Evolutionary conservation across 768 basidiomycete species (phyloP), one percentile per base, ranked within the genome.

Genomic region (Pulveroboletus sp.): DNA sequence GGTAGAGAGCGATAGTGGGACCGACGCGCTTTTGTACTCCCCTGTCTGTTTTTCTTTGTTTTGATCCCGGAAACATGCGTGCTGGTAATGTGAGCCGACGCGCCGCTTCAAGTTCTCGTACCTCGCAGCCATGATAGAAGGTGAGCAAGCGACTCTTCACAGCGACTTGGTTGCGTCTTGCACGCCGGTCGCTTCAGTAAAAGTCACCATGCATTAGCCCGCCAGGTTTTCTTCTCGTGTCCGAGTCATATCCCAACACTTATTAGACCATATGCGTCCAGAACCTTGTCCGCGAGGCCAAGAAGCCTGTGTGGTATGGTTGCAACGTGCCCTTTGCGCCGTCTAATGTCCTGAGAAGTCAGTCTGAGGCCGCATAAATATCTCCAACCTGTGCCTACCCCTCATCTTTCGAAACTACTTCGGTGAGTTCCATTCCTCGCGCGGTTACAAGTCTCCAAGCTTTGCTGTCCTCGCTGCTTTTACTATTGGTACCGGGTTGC

Each of bases 341-440:
- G 25, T 47, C 49, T 48, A 37, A 59, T 56, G 17, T 39, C 50
- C 45, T 16, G 16, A 35, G 43, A 50, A 45, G 39, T 33, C 37
- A 29, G n/a, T n/a, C n/a, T n/a, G n/a, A n/a, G n/a, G 47, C 12
- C 41, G 21, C 46, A 51, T 62, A 51, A 62, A 60, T 51, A 62
- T 49, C 47, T 50, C 45, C 36, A 47, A 50, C 38, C 24, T 45
- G 47, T 31, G 19, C 34, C 36, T 40, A 45, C 32, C 25, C 42
- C 49, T 33, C 49, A 36, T 41, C 58, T 44, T 41, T 59, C 33
- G 8, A 52, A 38, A 51, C 40, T 32, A 33, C 45, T 49, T 47
- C 31, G 40, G 46, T 35, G 46, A 24, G 44, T 52, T 60, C 54
- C 49, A 40, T 47, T 44, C 49, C 47, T 49, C 23, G 40, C 40